Conservation (phyloP, 495 filamentous ascomycete species). For the Podospora pseudopauciseta region DNA sequence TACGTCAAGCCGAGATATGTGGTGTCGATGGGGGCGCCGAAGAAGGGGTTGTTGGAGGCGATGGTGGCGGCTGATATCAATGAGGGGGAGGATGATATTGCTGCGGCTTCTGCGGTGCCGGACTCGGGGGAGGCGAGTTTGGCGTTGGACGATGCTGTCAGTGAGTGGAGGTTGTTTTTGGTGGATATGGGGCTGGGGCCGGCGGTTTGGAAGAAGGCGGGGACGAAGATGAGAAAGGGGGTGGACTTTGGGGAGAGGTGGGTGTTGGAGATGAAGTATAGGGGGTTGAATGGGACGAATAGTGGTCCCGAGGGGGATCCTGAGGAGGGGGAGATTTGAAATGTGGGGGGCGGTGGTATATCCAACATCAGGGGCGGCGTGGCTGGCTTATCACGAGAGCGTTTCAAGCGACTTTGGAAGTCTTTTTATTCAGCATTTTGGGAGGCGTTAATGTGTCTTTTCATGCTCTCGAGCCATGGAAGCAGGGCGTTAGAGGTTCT, state of each 20-base stretch:
- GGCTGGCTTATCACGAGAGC: background rate
- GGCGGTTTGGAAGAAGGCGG: conserved; percentile 81
- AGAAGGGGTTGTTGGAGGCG: conserved; percentile 73
- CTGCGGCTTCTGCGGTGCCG: conserved; percentile 29
- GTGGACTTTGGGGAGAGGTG: conserved; percentile 83
- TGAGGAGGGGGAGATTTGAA: conserved; percentile 24
- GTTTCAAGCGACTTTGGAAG: background rate
- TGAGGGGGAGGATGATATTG: conserved; percentile 34
- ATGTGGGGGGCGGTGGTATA: background rate
- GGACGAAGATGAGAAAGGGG: conserved; percentile 69
- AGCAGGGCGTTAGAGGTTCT: background rate
- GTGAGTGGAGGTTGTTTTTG: conserved; percentile 69
- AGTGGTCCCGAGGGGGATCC: conserved; percentile 14
- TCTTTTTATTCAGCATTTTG: background rate
- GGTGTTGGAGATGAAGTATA: conserved; percentile 64
- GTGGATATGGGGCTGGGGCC: conserved; percentile 83
- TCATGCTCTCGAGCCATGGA: background rate
- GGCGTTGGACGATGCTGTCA: conserved; percentile 28
- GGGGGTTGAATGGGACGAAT: conserved; percentile 20
- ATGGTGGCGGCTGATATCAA: conserved; percentile 55
- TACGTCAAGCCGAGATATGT: conserved; percentile 73
- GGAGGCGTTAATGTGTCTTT: background rate
- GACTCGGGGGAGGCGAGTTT: conserved; percentile 25
- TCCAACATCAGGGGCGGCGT: background rate
- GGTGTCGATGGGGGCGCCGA: conserved; percentile 78